phyloP scores from a whole-genome alignment of 768 basidiomycete species.

The Atractiella rhizophila region DNA sequence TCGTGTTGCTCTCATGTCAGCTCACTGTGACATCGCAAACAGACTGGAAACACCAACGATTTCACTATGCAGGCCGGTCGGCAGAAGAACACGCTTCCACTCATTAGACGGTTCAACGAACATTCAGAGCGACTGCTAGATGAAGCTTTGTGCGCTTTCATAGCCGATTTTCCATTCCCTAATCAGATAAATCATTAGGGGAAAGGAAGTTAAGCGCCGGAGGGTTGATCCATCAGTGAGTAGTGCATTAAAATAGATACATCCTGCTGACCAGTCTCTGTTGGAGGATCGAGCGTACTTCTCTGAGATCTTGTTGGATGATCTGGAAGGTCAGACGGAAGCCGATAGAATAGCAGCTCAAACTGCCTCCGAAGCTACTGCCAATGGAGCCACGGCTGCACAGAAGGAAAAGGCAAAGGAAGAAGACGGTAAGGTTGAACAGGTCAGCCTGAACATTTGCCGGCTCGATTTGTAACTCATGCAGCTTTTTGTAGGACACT shows the following conservation, averaged over 20 bases:
- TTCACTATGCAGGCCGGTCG: slow-evolving; percentile 87
- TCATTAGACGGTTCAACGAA: slow-evolving; percentile 92
- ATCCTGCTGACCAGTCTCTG: neutral
- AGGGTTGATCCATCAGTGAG: neutral
- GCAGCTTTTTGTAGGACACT: neutral
- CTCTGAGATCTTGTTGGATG: slow-evolving; percentile 54
- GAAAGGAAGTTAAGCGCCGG: slow-evolving; percentile 1
- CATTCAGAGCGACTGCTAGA: slow-evolving; percentile 75
- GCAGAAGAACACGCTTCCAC: slow-evolving; percentile 59
- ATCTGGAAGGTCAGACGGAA: slow-evolving; percentile 44
- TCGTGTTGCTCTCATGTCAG: neutral
- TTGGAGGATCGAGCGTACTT: slow-evolving; percentile 27
- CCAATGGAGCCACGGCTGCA: neutral
- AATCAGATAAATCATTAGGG: neutral
- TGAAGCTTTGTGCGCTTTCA: slow-evolving; percentile 25
- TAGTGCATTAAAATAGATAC: neutral
- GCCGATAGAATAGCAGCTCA: slow-evolving; percentile 44
- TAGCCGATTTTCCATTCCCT: neutral
- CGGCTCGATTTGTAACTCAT: neutral
- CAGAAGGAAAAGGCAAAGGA: neutral
- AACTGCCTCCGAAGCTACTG: slow-evolving; percentile 24
- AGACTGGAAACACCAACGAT: slow-evolving; percentile 77
- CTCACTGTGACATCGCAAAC: neutral
- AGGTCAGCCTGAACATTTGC: neutral
- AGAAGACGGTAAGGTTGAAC: neutral